Evolutionary conservation across 2,329 filamentous ascomycete species (phyloP).

Genomic region (Cercospora berteroae): DNA sequence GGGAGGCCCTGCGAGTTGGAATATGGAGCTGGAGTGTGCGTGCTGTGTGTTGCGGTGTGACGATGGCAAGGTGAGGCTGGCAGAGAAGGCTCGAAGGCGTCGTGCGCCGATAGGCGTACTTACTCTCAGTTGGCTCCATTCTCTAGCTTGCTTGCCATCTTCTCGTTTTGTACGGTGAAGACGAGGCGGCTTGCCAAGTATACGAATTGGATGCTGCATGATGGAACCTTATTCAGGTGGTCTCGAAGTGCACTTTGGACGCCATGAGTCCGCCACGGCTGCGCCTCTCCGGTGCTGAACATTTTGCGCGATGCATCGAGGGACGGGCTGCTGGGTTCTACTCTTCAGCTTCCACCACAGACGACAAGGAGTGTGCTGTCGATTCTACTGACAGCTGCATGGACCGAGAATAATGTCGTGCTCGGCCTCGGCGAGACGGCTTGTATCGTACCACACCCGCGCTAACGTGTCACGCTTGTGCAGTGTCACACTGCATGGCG

Average conservation of each 20-base stretch:
- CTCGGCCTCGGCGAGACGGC: not conserved
- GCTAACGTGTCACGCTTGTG: too few relatives aligned
- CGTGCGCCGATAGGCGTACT: not conserved
- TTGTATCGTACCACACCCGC: not conserved
- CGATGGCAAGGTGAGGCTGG: not conserved
- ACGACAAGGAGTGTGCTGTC: not conserved
- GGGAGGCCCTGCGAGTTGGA: not conserved
- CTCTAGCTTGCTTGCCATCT: not conserved
- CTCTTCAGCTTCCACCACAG: not conserved
- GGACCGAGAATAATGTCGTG: not conserved
- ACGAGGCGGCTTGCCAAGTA: not conserved
- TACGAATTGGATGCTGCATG: not conserved
- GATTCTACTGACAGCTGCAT: not conserved
- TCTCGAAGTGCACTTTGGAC: not conserved
- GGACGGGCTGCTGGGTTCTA: not conserved
- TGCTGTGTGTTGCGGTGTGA: not conserved
- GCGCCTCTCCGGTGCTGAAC: not conserved
- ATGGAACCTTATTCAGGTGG: not conserved
- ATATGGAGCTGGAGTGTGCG: not conserved
- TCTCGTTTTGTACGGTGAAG: not conserved
- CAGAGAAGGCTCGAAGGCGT: not conserved
- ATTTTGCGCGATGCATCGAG: not conserved
- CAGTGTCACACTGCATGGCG: too few relatives aligned
- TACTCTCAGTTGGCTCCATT: not conserved
- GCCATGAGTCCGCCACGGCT: not conserved